phyloP scores from a whole-genome alignment of 306 rosid genomes.

The Inga leiocalycina region DNA sequence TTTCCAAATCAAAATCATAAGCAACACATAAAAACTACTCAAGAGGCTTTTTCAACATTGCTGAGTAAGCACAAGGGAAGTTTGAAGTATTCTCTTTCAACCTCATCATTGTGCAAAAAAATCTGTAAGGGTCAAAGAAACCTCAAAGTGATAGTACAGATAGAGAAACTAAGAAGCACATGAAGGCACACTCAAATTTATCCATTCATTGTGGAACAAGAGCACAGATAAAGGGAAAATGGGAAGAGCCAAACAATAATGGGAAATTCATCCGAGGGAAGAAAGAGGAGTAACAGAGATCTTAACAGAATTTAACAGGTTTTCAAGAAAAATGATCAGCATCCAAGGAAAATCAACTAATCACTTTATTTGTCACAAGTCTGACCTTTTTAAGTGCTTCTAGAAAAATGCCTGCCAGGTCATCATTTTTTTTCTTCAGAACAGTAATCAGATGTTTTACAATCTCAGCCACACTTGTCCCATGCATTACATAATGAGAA shows the following conservation, averaged over 20 bases:
- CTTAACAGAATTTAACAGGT: not conserved
- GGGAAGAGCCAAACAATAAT: too few relatives aligned
- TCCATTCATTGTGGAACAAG: not conserved
- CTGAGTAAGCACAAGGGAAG: not conserved
- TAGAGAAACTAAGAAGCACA: not conserved
- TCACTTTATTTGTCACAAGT: constrained; percentile 5
- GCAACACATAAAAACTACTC: not conserved
- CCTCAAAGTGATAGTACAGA: not conserved
- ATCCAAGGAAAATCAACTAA: constrained; percentile 8
- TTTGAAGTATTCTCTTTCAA: not conserved
- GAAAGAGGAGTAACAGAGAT: not conserved
- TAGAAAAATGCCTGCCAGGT: constrained; percentile 63
- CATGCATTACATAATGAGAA: constrained; percentile 85
- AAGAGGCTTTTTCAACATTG: not conserved
- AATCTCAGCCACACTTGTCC: constrained; percentile 70
- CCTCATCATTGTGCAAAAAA: not conserved
- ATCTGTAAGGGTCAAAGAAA: not conserved
- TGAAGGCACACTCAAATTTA: not conserved
- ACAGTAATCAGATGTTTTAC: constrained; percentile 72
- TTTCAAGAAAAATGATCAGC: not conserved
- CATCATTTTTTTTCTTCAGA: constrained; percentile 66
- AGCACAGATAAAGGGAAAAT: constrained; percentile 8
- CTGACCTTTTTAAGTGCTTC: constrained; percentile 88
- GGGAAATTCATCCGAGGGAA: not conserved
- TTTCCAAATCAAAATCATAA: not conserved